These are phyloP conservation scores for Passalora sequoiae DNA, from an alignment of 2,329 filamentous ascomycete genomes.

Conservation along the genomic window DNA sequence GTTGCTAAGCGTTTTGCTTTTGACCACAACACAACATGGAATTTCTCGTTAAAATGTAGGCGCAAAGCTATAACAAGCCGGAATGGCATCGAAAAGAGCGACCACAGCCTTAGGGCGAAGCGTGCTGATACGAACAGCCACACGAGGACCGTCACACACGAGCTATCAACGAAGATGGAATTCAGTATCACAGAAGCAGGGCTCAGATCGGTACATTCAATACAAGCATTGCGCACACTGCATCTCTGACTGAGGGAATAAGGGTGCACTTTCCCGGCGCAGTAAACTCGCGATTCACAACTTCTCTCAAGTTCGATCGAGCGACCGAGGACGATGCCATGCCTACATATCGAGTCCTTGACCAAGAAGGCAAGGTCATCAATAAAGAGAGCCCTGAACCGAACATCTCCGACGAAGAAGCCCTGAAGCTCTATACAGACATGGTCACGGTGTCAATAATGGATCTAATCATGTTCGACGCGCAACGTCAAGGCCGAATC, in stretches of 20 bases:
- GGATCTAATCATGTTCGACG: constrained; percentile 97
- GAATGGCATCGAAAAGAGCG: constrained; percentile 16
- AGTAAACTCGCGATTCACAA: constrained; percentile 87
- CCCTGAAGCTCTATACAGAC: constrained; percentile 56
- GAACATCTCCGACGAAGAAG: constrained; percentile 60
- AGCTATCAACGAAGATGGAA: constrained; percentile 43
- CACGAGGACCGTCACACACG: constrained; percentile 7
- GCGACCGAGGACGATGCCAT: constrained; percentile 70
- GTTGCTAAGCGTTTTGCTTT: constrained; percentile 7
- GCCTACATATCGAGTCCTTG: constrained; percentile 85
- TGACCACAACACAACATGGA: too few species aligned
- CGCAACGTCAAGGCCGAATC: constrained; percentile 86
- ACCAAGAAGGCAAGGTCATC: constrained; percentile 79
- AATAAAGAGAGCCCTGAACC: constrained; percentile 64
- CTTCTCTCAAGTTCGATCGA: constrained; percentile 68
- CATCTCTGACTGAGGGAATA: constrained; percentile 4
- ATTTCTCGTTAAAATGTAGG: constrained; percentile 1
- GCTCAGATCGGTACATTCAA: constrained; percentile 52
- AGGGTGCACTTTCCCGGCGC: constrained; percentile 82
- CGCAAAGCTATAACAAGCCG: not conserved
- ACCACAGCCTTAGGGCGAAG: constrained; percentile 9
- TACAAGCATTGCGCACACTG: not conserved
- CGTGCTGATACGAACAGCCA: constrained; percentile 5
- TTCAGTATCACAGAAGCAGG: constrained; percentile 54
- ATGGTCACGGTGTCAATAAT: constrained; percentile 73